Percentiles rank a stretch among this genome's conserved stretches.
Evolutionary conservation across 768 basidiomycete genomes (phyloP).

Genomic region (Naganishia kalamii): DNA sequence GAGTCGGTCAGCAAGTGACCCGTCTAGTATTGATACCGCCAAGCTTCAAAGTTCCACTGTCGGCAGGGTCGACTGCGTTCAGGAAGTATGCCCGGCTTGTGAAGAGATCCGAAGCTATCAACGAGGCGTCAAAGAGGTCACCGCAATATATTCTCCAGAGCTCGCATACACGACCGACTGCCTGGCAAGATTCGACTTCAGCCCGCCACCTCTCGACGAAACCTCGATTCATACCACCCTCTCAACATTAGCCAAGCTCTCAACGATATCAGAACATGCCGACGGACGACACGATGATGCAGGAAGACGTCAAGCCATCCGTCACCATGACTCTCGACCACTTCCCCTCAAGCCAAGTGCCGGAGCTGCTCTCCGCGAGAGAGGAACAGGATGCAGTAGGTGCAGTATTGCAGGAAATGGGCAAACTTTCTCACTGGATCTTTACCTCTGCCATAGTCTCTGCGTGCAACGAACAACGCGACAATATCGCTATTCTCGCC

Average conservation of each 20-base stretch:
- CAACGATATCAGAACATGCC: no score
- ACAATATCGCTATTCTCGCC: neutral
- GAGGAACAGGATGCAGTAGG: slow-evolving; percentile 2
- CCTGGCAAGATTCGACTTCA: no score
- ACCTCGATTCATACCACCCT: no score
- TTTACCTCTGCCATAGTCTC: neutral
- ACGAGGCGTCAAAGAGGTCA: no score
- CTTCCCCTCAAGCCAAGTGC: neutral
- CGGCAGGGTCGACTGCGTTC: neutral
- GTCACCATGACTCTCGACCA: neutral
- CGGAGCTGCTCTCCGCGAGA: neutral
- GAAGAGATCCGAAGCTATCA: no score
- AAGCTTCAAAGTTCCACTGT: neutral
- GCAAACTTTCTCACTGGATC: neutral
- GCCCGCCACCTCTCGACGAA: no score
- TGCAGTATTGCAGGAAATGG: neutral
- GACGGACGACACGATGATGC: neutral
- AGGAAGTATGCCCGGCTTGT: no score
- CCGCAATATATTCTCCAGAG: neutral
- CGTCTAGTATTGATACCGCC: neutral
- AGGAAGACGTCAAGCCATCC: neutral
- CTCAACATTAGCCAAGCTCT: no score
- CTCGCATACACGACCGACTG: neutral
- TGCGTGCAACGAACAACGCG: neutral
- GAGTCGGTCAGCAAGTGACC: no score